These are phyloP conservation scores for Yarrowia osloensis DNA, from an alignment of 805 yeast species.

Conservation along the genomic window DNA sequence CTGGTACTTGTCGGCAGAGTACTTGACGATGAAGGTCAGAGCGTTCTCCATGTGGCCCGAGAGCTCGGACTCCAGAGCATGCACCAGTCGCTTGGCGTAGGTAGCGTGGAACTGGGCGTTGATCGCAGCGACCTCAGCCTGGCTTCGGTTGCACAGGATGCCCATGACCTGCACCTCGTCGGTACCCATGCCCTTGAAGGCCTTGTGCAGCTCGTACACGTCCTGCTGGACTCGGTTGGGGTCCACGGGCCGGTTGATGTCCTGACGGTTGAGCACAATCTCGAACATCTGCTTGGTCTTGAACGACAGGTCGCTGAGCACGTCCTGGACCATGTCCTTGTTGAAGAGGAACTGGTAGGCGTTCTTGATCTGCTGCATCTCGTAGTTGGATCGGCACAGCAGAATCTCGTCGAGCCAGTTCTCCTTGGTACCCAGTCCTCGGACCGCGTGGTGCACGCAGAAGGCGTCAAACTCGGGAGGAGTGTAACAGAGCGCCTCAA, in stretches of 20 bases:
- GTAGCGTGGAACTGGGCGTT: conserved; percentile 29
- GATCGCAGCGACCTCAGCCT: conserved; percentile 34
- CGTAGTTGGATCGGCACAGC: conserved; percentile 34
- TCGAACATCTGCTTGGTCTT: conserved; percentile 35
- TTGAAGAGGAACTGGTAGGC: conserved; percentile 33
- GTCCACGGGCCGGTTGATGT: conserved; percentile 31
- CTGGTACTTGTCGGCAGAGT: conserved; percentile 33
- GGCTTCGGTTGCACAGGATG: conserved; percentile 34
- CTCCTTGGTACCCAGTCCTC: conserved; percentile 36
- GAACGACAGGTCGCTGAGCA: conserved; percentile 35
- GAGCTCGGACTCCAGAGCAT: conserved; percentile 33
- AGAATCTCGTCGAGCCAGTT: conserved; percentile 35
- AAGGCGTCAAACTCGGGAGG: conserved; percentile 36
- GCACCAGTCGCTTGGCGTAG: conserved; percentile 33
- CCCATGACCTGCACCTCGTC: conserved; percentile 36
- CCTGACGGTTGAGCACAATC: conserved; percentile 34
- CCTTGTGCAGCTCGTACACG: conserved; percentile 34
- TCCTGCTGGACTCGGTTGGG: conserved; percentile 33
- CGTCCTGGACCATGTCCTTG: conserved; percentile 32
- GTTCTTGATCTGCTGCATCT: conserved; percentile 34
- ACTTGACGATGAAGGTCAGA: conserved; percentile 34
- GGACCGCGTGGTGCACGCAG: conserved; percentile 33
- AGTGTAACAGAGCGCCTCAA: conserved; percentile 33
- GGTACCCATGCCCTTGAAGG: conserved; percentile 34
- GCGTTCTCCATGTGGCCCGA: conserved; percentile 38